Base-by-base conservation (phyloP, 495 filamentous ascomycete genomes). In the Jackrogersella minutella region DNA sequence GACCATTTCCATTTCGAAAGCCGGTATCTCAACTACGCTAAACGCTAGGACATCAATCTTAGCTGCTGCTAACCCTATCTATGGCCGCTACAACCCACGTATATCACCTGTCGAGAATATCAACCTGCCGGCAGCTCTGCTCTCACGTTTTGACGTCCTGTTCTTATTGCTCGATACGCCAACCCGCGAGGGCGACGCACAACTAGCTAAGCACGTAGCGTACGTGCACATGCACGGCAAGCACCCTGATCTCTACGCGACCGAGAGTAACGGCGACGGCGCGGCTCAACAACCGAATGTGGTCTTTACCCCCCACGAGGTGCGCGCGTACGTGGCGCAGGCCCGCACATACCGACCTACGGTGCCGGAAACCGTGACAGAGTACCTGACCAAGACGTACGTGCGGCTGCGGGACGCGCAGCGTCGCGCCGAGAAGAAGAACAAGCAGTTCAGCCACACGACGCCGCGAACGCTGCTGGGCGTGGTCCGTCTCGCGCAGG, bases 101-200 rank as follows among this genome's bases (percentile, higher is more conserved):
- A 87, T 99, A 53, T 96, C 93, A 0, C 94, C 95, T 2, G 93
- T 99, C 11, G 95, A 99, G 74, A 99, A 99, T 78, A 99, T 99
- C 78, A 99, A 99, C 76, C 87, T 99, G 5, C 95, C 95, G 11
- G 95, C 95, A 6, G 95, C 95, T 14, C 84, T 99, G 7, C 88
- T 99, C 3, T 97, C 93, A 37, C 91, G 95, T 81, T 99, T 99
- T 80, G 95, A 99, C 78, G 83, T 98, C 64, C 88, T 99, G 68
- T 99, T 97, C 83, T 83, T 99, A 28, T 94, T 99, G 67, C 88
- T 99, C 10, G 95, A 99, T 78, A 95, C 90, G 1, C 96, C 96
- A 1, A 88, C 86, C 2, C 87, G 91, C 31, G 96, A 99, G 24
- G 82, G 84, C 2, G 95, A 99, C 74, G 93, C 96, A 66, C 91